Evolutionary conservation across 2,329 filamentous ascomycete genomes (phyloP).

Genomic region (Lanzia echinophila): DNA sequence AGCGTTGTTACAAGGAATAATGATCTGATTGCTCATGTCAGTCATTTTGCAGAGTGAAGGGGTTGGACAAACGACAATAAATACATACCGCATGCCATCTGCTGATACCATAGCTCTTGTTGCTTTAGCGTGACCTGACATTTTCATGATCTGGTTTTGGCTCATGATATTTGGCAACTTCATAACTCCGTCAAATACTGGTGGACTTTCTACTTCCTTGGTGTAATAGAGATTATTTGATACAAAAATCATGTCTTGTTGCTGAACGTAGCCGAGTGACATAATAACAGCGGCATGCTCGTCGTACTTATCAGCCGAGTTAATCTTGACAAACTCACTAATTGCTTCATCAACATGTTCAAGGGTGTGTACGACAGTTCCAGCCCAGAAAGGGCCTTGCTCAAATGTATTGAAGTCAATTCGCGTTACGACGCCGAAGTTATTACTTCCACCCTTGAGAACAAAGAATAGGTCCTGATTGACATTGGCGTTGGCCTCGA

Average conservation of each 20-base stretch:
- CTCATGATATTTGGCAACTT: neutral
- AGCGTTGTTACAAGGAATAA: neutral
- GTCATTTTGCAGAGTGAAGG: neutral
- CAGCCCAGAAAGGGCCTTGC: neutral
- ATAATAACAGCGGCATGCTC: neutral
- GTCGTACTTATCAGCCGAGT: neutral
- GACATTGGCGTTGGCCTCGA: slow-evolving; percentile 34
- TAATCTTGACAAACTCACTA: neutral
- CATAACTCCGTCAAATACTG: neutral
- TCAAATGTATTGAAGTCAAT: neutral
- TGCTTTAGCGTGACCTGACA: neutral
- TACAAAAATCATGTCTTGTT: neutral
- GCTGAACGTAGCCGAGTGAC: neutral
- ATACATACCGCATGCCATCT: neutral
- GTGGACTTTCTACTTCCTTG: neutral
- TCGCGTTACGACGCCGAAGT: slow-evolving; percentile 37
- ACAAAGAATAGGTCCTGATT: slow-evolving; percentile 46
- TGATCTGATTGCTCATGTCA: neutral
- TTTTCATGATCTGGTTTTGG: neutral
- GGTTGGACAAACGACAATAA: neutral
- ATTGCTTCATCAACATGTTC: neutral
- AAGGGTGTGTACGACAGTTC: neutral
- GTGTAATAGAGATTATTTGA: neutral
- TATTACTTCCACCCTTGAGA: slow-evolving; percentile 49
- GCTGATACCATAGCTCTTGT: neutral